phyloP scores from a whole-genome alignment of 192 early-diverging fungal genomes.

The Backusella mclennaniae region DNA sequence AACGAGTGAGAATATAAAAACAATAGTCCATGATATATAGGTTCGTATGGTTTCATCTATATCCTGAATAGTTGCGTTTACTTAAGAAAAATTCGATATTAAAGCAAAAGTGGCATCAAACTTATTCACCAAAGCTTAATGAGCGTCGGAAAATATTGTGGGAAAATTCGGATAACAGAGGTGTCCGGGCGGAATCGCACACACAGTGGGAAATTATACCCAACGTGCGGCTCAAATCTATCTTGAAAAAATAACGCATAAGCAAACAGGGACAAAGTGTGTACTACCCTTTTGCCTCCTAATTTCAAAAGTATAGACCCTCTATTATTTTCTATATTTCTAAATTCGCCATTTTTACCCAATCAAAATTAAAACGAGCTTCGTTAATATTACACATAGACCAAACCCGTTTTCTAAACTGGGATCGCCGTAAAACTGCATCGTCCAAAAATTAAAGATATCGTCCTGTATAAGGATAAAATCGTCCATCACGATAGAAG shows the following conservation, averaged over 20 bases:
- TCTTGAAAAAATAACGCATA: background rate
- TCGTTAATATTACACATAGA: background rate
- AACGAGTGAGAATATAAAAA: background rate
- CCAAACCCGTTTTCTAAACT: background rate
- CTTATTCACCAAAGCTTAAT: background rate
- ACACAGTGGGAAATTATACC: slow-evolving; percentile 8
- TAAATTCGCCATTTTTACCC: background rate
- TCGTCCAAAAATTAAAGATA: no score
- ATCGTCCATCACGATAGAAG: no score
- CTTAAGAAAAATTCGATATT: background rate
- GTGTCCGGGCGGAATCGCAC: background rate
- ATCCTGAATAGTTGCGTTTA: background rate
- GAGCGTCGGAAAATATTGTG: slow-evolving; percentile 1
- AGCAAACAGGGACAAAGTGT: background rate
- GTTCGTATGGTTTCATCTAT: background rate
- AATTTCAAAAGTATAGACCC: background rate
- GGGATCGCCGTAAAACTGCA: background rate
- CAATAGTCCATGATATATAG: background rate
- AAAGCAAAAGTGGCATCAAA: background rate
- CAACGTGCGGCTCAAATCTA: background rate
- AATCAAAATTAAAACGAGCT: background rate
- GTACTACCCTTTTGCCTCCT: background rate
- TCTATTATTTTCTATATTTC: background rate
- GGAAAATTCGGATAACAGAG: slow-evolving; percentile 5
- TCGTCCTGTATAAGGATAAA: no score